phyloP scores from a whole-genome alignment of 305 asterid genomes.

The Euphrasia arctica region DNA sequence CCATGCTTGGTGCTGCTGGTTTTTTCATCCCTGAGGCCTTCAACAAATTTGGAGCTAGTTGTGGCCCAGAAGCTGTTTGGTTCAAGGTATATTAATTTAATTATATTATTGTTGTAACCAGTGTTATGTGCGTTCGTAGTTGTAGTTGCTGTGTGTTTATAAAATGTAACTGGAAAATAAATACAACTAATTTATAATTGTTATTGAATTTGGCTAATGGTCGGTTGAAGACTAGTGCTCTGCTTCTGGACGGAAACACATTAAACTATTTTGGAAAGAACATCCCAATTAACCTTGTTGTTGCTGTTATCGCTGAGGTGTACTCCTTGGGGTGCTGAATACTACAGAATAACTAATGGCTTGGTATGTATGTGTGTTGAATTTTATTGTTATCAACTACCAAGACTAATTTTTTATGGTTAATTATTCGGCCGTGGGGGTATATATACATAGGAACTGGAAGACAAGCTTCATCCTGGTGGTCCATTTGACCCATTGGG shows the following conservation, averaged over 20 bases:
- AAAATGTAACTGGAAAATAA: too few species aligned
- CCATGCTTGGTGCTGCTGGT: constrained; percentile 98
- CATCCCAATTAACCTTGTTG: constrained; percentile 88
- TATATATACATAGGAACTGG: constrained; percentile 50
- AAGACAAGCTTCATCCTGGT: constrained; percentile 97
- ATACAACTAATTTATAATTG: neutral
- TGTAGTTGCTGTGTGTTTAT: too few species aligned
- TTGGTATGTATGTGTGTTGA: constrained; percentile 42
- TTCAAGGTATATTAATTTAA: constrained; percentile 55
- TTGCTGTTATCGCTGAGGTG: constrained; percentile 88
- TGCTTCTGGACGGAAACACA: constrained; percentile 95
- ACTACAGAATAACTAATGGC: constrained; percentile 86
- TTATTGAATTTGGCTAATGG: neutral
- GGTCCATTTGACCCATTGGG: constrained; percentile 98
- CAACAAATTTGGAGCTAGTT: constrained; percentile 89
- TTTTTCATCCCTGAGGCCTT: constrained; percentile 90
- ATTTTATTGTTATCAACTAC: too few species aligned
- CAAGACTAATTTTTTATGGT: too few species aligned
- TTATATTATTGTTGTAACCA: neutral
- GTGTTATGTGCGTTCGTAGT: neutral
- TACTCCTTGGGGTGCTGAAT: constrained; percentile 91
- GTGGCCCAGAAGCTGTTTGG: constrained; percentile 99
- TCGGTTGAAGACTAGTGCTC: constrained; percentile 76
- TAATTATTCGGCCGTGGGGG: neutral
- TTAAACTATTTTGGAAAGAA: constrained; percentile 85